Base-by-base conservation (phyloP, 768 basidiomycete genomes). In the Lepiota venenata region DNA sequence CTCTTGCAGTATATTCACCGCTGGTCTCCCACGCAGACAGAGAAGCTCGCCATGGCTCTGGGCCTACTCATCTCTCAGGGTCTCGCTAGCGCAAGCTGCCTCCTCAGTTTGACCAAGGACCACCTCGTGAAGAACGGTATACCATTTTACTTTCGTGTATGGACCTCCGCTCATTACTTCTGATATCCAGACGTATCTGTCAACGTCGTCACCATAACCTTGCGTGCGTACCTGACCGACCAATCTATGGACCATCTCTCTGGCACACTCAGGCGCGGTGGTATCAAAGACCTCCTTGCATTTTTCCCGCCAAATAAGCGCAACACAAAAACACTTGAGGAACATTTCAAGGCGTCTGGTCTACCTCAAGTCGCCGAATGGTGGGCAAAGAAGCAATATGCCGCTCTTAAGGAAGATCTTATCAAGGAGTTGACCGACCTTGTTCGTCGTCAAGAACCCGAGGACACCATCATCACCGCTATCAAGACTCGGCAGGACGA, bases 81-180 rank as follows among this genome's bases (percentile, higher is more conserved):
- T 57, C 84, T 94, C 56, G 86, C 85, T 46, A 82, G 81, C 59
- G 84, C 91, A 16, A 74, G 81, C 60, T 91, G 88, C 68, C 77
- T 99, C 47, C 82, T 83, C 66, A 87, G 80, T 67, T 75, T 98
- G 63, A 85, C 87, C 60, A 96, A 93, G 70, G 96, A 98, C 61
- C 94, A 98, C 67, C 82, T 98, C 60, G 81, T 96, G 68, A 98
- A 98, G 75, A 95, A 99, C 59, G 90, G 93, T 91, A 54, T 58
- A 71, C 55, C 50, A 32, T 57, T 40, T 21, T 6, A 40, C 42
- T 37, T 29, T 39, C 27, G 44, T 40, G 27, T 55, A 37, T 42
- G 22, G 9, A 16, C n/a, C 36, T 47, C 51, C 48, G 10, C 49
- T 47, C 37, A 36, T 58, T 50, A 49, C 4, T 45, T 38, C 20